Evolutionary conservation across 2,329 filamentous ascomycete genomes (phyloP).

Genomic region (Talaromyces funiculosus): DNA sequence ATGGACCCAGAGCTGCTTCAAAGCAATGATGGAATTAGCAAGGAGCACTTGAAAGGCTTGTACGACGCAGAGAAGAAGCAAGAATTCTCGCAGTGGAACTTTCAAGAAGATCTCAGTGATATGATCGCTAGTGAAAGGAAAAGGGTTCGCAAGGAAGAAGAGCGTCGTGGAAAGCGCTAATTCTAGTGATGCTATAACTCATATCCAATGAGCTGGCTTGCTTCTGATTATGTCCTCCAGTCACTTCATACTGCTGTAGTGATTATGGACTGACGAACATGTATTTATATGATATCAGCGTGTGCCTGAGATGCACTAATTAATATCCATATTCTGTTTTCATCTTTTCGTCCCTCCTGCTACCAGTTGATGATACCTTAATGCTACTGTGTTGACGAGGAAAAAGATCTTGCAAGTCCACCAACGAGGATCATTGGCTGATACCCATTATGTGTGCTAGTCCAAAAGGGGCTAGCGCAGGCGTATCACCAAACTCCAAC

Average conservation of each 20-base stretch:
- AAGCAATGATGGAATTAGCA: constrained; percentile 69
- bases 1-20: constrained; percentile 79
- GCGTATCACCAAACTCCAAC: neutral
- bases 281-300: neutral
- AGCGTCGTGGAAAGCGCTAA: constrained; percentile 59
- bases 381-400: neutral
- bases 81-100: constrained; percentile 66
- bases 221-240: neutral
- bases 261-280: neutral
- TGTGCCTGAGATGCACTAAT: neutral
- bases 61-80: constrained; percentile 68
- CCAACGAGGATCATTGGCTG: neutral
- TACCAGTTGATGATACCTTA: neutral
- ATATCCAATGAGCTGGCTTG: neutral
- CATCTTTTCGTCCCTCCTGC: neutral
- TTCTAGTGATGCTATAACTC: neutral
- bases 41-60: constrained; percentile 71
- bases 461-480: neutral
- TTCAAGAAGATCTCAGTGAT: constrained; percentile 85
- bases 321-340: neutral
- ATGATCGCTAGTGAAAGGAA: constrained; percentile 97
- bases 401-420: neutral
- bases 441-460: neutral
- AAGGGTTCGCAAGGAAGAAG: constrained; percentile 80
- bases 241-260: neutral